Evolutionary conservation across 176 grass and related monocot genomes (phyloP), one percentile per base, ranked within the genome.

Genomic region (Saccharum spontaneum): DNA sequence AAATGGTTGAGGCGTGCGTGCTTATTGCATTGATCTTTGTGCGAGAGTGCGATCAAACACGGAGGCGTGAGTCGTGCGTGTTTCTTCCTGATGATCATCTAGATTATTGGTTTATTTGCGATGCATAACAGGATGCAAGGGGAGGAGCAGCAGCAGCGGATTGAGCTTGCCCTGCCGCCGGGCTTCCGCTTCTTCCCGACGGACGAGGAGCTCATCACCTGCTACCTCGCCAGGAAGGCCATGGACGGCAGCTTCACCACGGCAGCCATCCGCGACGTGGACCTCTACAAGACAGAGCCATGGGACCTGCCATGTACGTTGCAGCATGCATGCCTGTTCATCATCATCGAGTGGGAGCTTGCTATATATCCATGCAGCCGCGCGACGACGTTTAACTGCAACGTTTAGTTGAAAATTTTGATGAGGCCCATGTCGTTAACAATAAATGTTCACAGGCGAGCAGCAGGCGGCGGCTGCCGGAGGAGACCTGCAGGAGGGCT

Each of bases 151-250:
- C 26, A 69, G 75, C 33, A 1, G 41, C 3, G 17, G 50, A 64
- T 71, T 78, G 86, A 85, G 33, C 18, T 59, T 23, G 59, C 3
- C 69, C 69, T 94, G 69, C 89, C 82, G 34, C 77, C 89, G 24
- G 92, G 92, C 28, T 91, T 94, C 69, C 84, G 87, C 20, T 94
- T 94, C 77, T 88, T 89, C 69, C 92, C 92, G 3, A 91, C 92
- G 1, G 84, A 94, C 36, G 92, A 91, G 54, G 92, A 94, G 87
- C 85, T 91, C 39, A 55, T 91, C 82, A 86, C 31, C 57, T 73
- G 52, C 86, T 93, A 93, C 79, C 91, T 93, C 60, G 69, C 83
- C 60, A 88, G 87, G 84, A 94, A 90, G 80, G 73, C 86, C 67
- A 76, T 59, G 79, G 79, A 86, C 49, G 69, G 34, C 60, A 83